These are phyloP conservation scores for Coniochaeta sp. DNA, from an alignment of 2,329 filamentous ascomycete species.

Conservation along the genomic window DNA sequence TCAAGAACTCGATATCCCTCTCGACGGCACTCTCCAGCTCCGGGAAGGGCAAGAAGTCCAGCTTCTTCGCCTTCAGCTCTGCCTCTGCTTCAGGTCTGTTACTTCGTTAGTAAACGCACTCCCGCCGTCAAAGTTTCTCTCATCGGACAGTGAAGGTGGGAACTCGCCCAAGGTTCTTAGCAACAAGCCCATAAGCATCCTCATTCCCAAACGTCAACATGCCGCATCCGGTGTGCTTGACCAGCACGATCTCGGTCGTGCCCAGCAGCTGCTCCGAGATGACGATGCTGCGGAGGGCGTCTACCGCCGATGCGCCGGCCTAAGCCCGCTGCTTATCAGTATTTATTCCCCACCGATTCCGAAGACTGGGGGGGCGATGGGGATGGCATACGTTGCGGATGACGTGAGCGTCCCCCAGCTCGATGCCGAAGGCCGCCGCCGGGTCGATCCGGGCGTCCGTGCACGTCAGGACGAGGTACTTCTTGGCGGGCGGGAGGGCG, in stretches of 20 bases:
- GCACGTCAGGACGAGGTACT: conserved; percentile 66
- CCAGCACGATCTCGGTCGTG: conserved; percentile 65
- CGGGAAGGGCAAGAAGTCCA: conserved; percentile 61
- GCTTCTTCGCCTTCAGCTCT: conserved; percentile 19
- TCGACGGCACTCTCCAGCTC: conserved; percentile 57
- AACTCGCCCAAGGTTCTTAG: conserved; percentile 45
- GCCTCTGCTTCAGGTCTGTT: conserved; percentile 11
- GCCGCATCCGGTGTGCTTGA: conserved; percentile 72
- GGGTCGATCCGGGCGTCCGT: conserved; percentile 76
- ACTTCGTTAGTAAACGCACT: not conserved
- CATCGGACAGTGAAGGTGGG: too few relatives aligned
- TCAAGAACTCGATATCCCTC: conserved; percentile 60
- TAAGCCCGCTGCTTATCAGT: too few relatives aligned
- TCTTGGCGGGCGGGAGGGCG: conserved; percentile 61
- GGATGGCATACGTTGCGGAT: conserved; percentile 51
- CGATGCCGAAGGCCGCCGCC: conserved; percentile 60
- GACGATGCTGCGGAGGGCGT: conserved; percentile 66
- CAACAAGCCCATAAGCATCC: conserved; percentile 47
- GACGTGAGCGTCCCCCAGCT: conserved; percentile 70
- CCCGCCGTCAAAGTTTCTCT: too few relatives aligned
- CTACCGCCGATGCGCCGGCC: conserved; percentile 58
- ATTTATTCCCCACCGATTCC: too few relatives aligned
- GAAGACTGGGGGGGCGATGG: too few relatives aligned
- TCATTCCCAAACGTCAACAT: conserved; percentile 64
- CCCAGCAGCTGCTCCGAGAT: conserved; percentile 75